Conservation (phyloP, 2,329 filamentous ascomycete genomes). For the Hypoxylon sp. region DNA sequence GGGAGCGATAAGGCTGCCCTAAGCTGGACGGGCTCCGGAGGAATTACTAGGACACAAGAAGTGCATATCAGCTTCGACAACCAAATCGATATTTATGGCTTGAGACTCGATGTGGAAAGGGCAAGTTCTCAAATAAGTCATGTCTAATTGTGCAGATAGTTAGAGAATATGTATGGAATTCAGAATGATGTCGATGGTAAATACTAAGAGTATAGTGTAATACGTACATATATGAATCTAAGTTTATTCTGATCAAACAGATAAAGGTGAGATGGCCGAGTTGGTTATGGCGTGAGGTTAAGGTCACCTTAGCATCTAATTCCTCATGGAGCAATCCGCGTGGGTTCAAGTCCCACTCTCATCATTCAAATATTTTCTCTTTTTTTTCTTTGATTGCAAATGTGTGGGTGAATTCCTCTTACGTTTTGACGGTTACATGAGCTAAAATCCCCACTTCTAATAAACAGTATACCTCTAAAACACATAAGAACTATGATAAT, state of each 20-base stretch:
- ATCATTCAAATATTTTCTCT: constrained; percentile 7
- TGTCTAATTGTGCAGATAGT: neutral
- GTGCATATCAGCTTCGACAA: constrained; percentile 21
- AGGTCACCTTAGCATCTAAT: constrained; percentile 49
- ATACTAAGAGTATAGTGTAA: too few species aligned
- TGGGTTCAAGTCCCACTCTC: constrained; percentile 50
- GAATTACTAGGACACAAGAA: constrained; percentile 21
- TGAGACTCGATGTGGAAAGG: constrained; percentile 6
- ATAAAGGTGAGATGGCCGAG: constrained; percentile 52
- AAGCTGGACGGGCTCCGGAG: constrained; percentile 10
- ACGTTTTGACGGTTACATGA: neutral
- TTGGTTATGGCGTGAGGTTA: constrained; percentile 55
- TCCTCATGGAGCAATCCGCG: constrained; percentile 47
- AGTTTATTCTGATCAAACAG: too few species aligned
- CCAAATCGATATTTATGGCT: constrained; percentile 1
- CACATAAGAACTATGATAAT: too few species aligned
- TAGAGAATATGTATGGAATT: neutral
- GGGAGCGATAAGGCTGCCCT: constrained; percentile 9
- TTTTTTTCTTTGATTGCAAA: neutral
- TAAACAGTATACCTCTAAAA: too few species aligned
- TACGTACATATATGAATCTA: too few species aligned
- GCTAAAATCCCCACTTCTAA: neutral
- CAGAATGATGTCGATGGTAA: too few species aligned
- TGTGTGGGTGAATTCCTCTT: neutral
- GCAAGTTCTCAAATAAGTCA: neutral